Base-by-base conservation (phyloP, 2,329 filamentous ascomycete species). In the Hirsutella thompsonii region DNA sequence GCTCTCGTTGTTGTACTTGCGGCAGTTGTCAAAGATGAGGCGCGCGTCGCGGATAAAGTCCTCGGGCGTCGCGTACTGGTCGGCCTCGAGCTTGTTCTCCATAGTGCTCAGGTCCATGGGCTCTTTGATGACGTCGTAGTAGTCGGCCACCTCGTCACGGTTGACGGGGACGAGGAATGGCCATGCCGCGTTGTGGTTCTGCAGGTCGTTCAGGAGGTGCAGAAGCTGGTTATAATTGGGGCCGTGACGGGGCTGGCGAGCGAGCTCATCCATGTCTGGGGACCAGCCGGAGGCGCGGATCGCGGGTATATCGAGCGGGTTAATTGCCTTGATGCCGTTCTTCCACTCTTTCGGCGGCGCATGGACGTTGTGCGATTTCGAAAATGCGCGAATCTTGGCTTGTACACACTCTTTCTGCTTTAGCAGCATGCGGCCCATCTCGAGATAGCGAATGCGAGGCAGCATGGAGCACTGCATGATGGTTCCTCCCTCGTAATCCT, bases 381-480 rank as follows among this genome's bases (percentile, higher is more conserved):
- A 89, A 50, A 92, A 90, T 10, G 88, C 85, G 39, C 88, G 80
- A 49, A 96, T 95, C 66, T 98, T 98, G 47, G 89, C 89, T 53
- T 89, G 82, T 3, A 96, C 88, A 41, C 82, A 83, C 59, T 95
- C 92, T 60, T 95, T 96, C 59, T 98, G 92, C 67, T 98, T 96
- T 37, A 94, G 74, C 2, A 98, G 72, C 87, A 98, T 94, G 47
- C 89, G 82, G 3, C 87, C 84, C 55, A 81, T 78, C 60, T 98
- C 90, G 5, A 98, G 79, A 61, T 98, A 98, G 38, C 92, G 83
- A 41, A 96, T 87, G 47, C 83, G 84, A 8, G 90, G 90, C 18
- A 98, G 74, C 92, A 98, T 96, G 40, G 83, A 87, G 56, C 92
- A 98, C 65, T 98, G 92, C 92, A 98, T 98, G 46, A 98, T 94